Evolutionary conservation across 2,329 filamentous ascomycete species (phyloP).

Genomic region (Beauveria scarabaeidicola): DNA sequence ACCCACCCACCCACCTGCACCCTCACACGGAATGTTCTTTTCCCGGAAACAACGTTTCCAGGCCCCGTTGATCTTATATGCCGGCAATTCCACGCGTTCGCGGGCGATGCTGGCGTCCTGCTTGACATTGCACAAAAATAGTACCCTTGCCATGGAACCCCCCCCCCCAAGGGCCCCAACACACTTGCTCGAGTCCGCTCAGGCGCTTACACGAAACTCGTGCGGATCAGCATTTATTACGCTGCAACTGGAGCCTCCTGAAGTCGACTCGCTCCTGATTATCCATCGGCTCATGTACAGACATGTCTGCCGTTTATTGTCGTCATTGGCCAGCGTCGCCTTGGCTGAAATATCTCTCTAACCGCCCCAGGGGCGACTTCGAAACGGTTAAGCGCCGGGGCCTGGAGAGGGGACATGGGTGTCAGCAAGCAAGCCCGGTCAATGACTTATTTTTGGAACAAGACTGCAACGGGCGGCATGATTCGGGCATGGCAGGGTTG

Average conservation of each 20-base stretch:
- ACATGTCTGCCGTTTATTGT: background rate
- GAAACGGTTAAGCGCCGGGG: slow-evolving; percentile 7
- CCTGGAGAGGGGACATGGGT: background rate
- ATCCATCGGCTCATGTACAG: background rate
- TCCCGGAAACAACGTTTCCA: background rate
- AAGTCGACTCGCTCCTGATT: background rate
- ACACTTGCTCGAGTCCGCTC: background rate
- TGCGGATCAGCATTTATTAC: background rate
- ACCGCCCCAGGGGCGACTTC: background rate
- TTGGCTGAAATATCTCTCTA: background rate
- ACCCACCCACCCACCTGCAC: background rate
- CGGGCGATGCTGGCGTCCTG: background rate
- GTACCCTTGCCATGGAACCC: background rate
- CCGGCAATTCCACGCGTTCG: background rate
- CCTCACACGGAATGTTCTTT: too few species aligned
- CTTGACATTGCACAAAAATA: background rate
- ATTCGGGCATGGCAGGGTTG: background rate
- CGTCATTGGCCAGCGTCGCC: background rate
- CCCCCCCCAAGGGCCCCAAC: too few species aligned
- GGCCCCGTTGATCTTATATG: background rate
- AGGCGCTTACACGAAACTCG: background rate
- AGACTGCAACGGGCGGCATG: background rate
- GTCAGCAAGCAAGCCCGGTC: background rate
- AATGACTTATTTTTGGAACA: slow-evolving; percentile 3
- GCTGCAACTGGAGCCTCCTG: background rate